Percentiles rank a stretch among this genome's conserved stretches.
These are phyloP conservation scores for Casuarina cunninghamiana DNA, from an alignment of 306 rosid genomes.

Conservation along the genomic window DNA sequence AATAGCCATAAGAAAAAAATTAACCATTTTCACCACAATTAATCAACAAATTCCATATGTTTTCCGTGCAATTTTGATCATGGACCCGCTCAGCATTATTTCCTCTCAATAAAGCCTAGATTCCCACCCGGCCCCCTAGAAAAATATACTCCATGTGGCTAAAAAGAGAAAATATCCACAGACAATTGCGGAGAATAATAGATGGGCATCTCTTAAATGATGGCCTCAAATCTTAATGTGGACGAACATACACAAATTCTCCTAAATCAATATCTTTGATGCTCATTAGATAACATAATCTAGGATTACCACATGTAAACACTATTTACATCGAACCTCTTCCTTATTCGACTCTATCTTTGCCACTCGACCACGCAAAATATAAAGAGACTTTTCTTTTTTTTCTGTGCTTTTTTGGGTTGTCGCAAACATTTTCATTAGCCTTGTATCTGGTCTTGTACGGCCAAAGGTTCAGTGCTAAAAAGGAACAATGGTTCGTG, in stretches of 20 bases:
- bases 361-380: neutral
- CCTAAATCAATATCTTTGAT: neutral
- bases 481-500: conserved; percentile 40
- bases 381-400: neutral
- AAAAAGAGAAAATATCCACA: too few species aligned
- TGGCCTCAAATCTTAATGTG: neutral
- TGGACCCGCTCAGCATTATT: too few species aligned
- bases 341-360: conserved; percentile 16
- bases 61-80: too few species aligned
- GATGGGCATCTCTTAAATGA: neutral
- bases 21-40: too few species aligned
- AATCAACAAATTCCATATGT: too few species aligned
- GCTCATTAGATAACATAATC: neutral
- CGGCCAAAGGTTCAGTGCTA: neutral
- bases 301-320: neutral
- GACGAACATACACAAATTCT: neutral
- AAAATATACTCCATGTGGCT: too few species aligned
- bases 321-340: neutral
- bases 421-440: too few species aligned
- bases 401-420: too few species aligned
- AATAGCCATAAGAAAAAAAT: too few species aligned
- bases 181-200: neutral
- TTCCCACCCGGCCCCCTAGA: neutral
- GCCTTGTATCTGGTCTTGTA: neutral
- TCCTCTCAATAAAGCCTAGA: neutral